A percentile compares a stretch with the other conserved stretches of the same genome.
These are phyloP conservation scores for Stygiomarasmius scandens DNA, from an alignment of 1,284 basidiomycete species.

Conservation along the genomic window DNA sequence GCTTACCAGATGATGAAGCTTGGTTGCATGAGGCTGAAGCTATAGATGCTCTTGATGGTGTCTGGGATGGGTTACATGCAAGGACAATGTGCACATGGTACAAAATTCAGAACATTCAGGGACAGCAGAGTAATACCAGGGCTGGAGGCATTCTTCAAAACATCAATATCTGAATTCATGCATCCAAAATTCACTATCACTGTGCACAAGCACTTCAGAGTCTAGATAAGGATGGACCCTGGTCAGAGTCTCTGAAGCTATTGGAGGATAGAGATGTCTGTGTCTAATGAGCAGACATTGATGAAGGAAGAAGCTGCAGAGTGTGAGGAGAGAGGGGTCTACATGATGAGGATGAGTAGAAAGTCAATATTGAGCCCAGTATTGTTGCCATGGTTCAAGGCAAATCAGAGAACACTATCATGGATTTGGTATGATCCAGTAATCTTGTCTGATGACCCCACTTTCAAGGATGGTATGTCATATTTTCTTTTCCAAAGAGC, in stretches of 20 bases:
- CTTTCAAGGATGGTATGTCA: too few species aligned
- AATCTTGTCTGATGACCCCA: too few species aligned
- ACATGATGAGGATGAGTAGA: too few species aligned
- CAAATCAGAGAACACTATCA: too few species aligned
- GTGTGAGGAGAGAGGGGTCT: neutral
- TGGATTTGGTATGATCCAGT: too few species aligned
- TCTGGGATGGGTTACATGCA: slow-evolving; percentile 1
- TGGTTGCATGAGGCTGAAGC: neutral
- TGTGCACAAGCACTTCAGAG: slow-evolving; percentile 4
- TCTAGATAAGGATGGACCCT: slow-evolving; percentile 7
- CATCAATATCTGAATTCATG: slow-evolving; percentile 3
- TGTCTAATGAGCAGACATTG: slow-evolving; percentile 12
- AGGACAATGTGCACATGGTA: neutral
- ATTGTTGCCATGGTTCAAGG: too few species aligned
- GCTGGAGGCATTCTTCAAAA: neutral
- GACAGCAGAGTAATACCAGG: slow-evolving; percentile 6
- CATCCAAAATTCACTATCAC: neutral
- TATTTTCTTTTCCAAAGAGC: too few species aligned
- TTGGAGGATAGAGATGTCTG: slow-evolving; percentile 11
- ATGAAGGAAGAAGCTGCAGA: slow-evolving; percentile 7
- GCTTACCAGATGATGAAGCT: neutral
- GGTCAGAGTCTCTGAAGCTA: slow-evolving; percentile 3
- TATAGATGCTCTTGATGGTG: neutral
- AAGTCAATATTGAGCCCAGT: too few species aligned
- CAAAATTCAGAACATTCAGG: neutral